Conservation (phyloP, 495 filamentous ascomycete genomes). For the Chaetomium fimeti region DNA sequence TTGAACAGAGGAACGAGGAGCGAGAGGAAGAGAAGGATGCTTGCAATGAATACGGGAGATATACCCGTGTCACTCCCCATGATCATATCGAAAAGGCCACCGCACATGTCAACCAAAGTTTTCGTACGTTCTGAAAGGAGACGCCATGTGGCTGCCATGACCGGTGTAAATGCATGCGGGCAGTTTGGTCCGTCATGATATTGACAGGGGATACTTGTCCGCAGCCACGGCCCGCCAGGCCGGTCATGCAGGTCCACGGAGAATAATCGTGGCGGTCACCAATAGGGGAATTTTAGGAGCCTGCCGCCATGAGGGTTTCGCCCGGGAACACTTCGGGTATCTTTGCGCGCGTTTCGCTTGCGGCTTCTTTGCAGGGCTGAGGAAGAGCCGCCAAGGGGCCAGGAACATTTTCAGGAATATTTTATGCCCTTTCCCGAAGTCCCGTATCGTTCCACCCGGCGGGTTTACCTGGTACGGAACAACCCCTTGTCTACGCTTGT, state of each 20-base stretch:
- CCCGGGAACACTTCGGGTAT: slow-evolving; percentile 23
- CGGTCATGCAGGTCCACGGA: slow-evolving; percentile 26
- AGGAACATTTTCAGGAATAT: slow-evolving; percentile 6
- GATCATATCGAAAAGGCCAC: background rate
- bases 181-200: slow-evolving; percentile 13
- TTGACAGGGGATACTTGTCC: slow-evolving; percentile 19
- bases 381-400: slow-evolving; percentile 15
- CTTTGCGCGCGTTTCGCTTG: slow-evolving; percentile 21
- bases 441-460: slow-evolving; percentile 19
- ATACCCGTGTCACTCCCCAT: slow-evolving; percentile 6
- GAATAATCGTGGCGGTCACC: slow-evolving; percentile 29
- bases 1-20: background rate
- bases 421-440: slow-evolving; percentile 24
- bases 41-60: slow-evolving; percentile 16
- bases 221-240: slow-evolving; percentile 32
- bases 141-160: slow-evolving; percentile 13
- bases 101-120: background rate
- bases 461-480: slow-evolving; percentile 12
- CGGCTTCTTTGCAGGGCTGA: slow-evolving; percentile 30
- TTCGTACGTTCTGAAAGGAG: background rate
- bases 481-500: slow-evolving; percentile 21
- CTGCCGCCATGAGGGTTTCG: background rate
- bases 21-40: slow-evolving; percentile 4
- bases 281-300: slow-evolving; percentile 34
- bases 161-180: slow-evolving; percentile 19